Base-by-base conservation (phyloP, 2,329 filamentous ascomycete species). In the Lanzia echinophila region DNA sequence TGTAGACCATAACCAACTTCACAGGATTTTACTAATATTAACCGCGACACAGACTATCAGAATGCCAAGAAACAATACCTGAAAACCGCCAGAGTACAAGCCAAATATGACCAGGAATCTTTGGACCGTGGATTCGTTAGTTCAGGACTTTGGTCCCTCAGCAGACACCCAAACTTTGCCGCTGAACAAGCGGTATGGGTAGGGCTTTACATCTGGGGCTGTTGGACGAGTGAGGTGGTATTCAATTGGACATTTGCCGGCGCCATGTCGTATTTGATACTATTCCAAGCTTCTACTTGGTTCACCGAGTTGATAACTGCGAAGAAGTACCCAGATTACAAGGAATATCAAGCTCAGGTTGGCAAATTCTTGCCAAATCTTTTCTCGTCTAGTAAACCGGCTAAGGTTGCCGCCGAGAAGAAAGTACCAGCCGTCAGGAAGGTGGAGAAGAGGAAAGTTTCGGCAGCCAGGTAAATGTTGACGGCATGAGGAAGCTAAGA, bases 171-270 rank as follows among this genome's bases (percentile, higher is more conserved):
- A 46, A 99, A 99, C 70, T 99, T 97, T 67, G 83, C 88, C 5
- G 89, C 88, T 5, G 94, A 99, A 72, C 94, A 97, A 72, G 76
- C 83, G 31, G 83, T 97, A 63, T 99, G 94, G 94, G 77, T 95
- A 51, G 74, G 83, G 8, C 71, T 97, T 50, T 97, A 97, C 70
- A 81, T 89, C 65, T 99, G 92, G 94, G 83, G 81, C 61, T 92
- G 87, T 70, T 86, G 82, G 67, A 79, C 84, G 52, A 88, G 85
- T 32, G 79, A 83, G 53, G 82, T 77, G 1, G 75, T 85, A 41
- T 84, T 85, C 68, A 92, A 87, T 70, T 99, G 91, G 89, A 84
- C 87, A 1, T 82, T 81, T 47, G 68, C 81, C 10, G 94, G 92
- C 8, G 78, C 85, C 0, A 65, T 85, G 4, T 75, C 76, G 45